Evolutionary conservation across 1,139 yeast genomes (phyloP), one percentile per base, ranked within the genome.

Genomic region (Scheffersomyces quercinus): DNA sequence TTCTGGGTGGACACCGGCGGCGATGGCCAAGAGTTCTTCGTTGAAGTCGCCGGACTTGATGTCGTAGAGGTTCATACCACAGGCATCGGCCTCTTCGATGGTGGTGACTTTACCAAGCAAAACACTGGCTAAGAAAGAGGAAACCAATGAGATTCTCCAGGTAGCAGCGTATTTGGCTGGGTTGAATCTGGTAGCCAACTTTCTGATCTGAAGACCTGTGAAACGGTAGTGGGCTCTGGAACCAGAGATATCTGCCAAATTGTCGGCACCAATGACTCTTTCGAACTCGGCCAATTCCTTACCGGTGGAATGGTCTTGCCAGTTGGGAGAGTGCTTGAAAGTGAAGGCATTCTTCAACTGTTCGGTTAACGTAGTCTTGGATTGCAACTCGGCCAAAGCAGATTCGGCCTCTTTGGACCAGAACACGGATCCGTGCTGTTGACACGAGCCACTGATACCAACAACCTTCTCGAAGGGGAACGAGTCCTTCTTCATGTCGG

Each of bases 221-320:
- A 90, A 90, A 48, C 97, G 73, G 58, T 85, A 88, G 63, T 90
- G 97, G 3, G 96, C 96, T 53, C 85, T 79, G 9, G 96, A 87
- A 3, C 97, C 97, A 0, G 96, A 85, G 30, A 83, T 63, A 24
- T 68, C 56, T 3, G 96, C 93, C 57, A 90, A 67, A 7, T 69
- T 59, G 36, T 82, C 82, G 5, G 83, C 74, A 4, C 91, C 89
- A 3, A 77, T 79, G 2, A 73, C 71, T 0, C 62, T 63, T 58
- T 88, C 95, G 54, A 89, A 84, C 29, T 65, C 75, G 28, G 70
- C 58, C 44, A 89, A 74, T 60, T 90, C 96, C 24, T 71, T 64
- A 7, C 81, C 85, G 0, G 97, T 90, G 24, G 95, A 85, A 57
- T 88, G 95, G 60, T 90, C 97, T 62, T 90, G 97, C 97, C 97